These are phyloP conservation scores for Clonostachys rhizophaga DNA, from an alignment of 2,329 filamentous ascomycete species.

Conservation along the genomic window DNA sequence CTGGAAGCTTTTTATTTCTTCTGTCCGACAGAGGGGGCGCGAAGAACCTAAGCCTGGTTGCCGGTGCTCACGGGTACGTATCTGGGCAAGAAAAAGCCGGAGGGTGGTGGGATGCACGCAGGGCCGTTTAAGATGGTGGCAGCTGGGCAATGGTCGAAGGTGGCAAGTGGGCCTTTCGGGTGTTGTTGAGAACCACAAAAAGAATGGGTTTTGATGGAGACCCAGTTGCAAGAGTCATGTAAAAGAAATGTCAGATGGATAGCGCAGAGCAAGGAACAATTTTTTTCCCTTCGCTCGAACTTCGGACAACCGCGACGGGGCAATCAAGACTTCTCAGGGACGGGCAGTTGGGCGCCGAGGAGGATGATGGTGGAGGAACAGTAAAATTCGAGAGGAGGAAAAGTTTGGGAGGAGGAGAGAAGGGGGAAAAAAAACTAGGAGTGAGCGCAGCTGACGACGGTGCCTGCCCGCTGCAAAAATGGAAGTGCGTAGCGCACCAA, in stretches of 20 bases:
- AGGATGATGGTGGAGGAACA: not conserved
- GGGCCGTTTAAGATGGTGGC: not conserved
- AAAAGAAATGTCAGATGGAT: no score
- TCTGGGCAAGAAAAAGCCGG: not conserved
- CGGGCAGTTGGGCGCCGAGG: no score
- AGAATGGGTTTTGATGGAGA: constrained; percentile 3
- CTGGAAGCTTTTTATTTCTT: constrained; percentile 36
- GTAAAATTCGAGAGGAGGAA: not conserved
- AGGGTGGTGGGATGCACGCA: not conserved
- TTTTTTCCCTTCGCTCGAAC: no score
- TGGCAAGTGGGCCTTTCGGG: constrained; percentile 5
- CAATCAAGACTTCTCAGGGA: no score
- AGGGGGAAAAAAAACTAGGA: no score
- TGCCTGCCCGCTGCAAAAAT: no score
- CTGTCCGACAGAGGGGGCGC: constrained; percentile 1
- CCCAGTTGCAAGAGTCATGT: not conserved
- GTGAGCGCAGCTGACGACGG: no score
- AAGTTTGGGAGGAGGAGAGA: not conserved
- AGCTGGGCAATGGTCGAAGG: constrained; percentile 1
- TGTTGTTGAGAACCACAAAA: constrained; percentile 3
- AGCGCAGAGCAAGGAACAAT: no score
- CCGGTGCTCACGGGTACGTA: not conserved
- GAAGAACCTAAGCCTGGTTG: no score
- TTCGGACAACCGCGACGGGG: no score
- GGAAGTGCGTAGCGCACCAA: no score